Percentiles rank a stretch among this genome's conserved stretches.
Evolutionary conservation across 2,329 filamentous ascomycete genomes (phyloP).

Genomic region (Colletotrichum sp.): DNA sequence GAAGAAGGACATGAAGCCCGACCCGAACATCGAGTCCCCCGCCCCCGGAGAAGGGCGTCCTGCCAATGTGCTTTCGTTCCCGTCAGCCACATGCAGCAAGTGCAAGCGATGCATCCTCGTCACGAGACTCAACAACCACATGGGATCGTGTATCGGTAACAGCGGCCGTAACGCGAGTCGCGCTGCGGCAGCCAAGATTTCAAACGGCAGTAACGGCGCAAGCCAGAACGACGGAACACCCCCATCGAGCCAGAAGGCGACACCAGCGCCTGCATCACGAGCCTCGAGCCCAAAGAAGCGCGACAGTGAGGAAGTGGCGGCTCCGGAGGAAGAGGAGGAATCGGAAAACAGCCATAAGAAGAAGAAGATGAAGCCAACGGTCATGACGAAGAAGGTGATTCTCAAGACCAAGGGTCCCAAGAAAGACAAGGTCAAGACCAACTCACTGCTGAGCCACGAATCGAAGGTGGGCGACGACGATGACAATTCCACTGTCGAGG

Average conservation of each 20-base stretch:
- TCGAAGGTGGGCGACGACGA: constrained; percentile 41
- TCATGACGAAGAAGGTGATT: constrained; percentile 58
- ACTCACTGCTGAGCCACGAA: constrained; percentile 55
- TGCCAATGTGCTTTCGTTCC: constrained; percentile 67
- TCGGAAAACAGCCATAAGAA: constrained; percentile 60
- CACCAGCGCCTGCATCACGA: constrained; percentile 59
- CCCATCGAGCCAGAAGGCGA: constrained; percentile 67
- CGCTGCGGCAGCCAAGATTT: constrained; percentile 68
- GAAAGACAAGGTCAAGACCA: constrained; percentile 61
- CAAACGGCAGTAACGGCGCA: constrained; percentile 55
- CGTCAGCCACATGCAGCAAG: constrained; percentile 70
- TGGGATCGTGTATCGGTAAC: constrained; percentile 72
- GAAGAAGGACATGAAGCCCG: constrained; percentile 76
- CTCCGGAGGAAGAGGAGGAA: constrained; percentile 53
- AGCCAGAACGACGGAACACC: constrained; percentile 63
- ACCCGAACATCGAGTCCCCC: constrained; percentile 51
- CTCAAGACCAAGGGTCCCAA: constrained; percentile 59
- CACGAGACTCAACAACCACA: constrained; percentile 70
- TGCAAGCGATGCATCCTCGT: constrained; percentile 71
- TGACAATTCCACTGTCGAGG: constrained; percentile 28
- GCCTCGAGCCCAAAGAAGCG: constrained; percentile 62
- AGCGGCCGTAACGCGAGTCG: constrained; percentile 67
- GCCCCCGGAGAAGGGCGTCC: constrained; percentile 57
- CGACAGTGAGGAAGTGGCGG: constrained; percentile 57
- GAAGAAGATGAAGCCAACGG: constrained; percentile 60